phyloP scores from a whole-genome alignment of 2,329 filamentous ascomycete species.

The Penicillium occitanis region DNA sequence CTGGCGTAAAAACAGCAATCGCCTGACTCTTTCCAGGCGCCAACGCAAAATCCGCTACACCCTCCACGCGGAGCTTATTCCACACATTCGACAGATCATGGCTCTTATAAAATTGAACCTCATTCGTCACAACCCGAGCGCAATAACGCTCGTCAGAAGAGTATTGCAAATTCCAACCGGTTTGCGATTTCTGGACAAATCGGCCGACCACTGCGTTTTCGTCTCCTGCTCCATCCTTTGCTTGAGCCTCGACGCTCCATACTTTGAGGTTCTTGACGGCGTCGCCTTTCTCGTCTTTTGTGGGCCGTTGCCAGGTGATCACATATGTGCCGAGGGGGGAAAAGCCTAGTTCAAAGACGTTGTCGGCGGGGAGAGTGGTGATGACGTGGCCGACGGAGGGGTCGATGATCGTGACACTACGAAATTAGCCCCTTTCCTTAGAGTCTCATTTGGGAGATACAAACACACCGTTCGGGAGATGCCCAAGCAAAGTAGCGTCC shows the following conservation, averaged over 20 bases:
- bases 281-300: conserved; percentile 90
- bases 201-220: conserved; percentile 73
- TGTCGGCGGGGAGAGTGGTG: conserved; percentile 71
- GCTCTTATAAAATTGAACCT: conserved; percentile 95
- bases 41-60: conserved; percentile 83
- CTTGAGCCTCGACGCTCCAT: conserved; percentile 78
- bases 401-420: conserved; percentile 78
- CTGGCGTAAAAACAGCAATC: conserved; percentile 91
- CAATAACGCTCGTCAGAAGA: conserved; percentile 91
- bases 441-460: not conserved
- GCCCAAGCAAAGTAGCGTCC: conserved; percentile 97
- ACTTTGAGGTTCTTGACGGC: conserved; percentile 96
- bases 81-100: conserved; percentile 81
- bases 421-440: conserved; percentile 5
- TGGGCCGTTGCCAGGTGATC: conserved; percentile 93
- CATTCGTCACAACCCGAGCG: conserved; percentile 90
- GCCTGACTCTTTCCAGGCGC: conserved; percentile 87
- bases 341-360: conserved; percentile 93
- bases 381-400: conserved; percentile 72
- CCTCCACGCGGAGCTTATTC: conserved; percentile 94
- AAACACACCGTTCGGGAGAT: conserved; percentile 67
- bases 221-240: conserved; percentile 49
- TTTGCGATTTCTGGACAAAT: conserved; percentile 95
- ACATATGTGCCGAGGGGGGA: conserved; percentile 89
- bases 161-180: conserved; percentile 96